Evolutionary conservation across 805 yeast genomes (phyloP).

Genomic region (Kazachstania viticola): DNA sequence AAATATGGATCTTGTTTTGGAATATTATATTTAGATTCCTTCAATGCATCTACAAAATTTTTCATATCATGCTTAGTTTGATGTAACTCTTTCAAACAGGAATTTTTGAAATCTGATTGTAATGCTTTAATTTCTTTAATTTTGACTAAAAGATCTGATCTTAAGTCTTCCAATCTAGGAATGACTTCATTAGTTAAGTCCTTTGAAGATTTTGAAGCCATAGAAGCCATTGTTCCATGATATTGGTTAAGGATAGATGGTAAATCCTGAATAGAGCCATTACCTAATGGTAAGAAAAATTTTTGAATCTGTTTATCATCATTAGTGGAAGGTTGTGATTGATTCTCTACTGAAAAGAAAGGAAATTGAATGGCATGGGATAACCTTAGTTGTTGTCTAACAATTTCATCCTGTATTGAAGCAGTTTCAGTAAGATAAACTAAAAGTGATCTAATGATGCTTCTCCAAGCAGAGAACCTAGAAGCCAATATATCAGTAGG

Average conservation of each 20-base stretch:
- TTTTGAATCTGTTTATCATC: slow-evolving; percentile 20
- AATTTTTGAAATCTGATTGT: slow-evolving; percentile 75
- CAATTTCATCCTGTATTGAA: slow-evolving; percentile 77
- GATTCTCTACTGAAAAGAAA: slow-evolving; percentile 22
- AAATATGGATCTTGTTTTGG: slow-evolving; percentile 70
- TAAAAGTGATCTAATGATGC: slow-evolving; percentile 60
- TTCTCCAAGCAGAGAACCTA: slow-evolving; percentile 80
- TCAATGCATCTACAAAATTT: slow-evolving; percentile 50
- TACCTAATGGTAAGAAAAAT: slow-evolving; percentile 67
- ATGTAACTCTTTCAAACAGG: slow-evolving; percentile 55
- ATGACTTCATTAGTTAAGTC: slow-evolving; percentile 51
- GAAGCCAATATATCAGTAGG: slow-evolving; percentile 84
- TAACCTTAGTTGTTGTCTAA: slow-evolving; percentile 69
- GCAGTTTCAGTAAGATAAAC: slow-evolving; percentile 70
- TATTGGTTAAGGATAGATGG: slow-evolving; percentile 60
- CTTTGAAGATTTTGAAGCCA: slow-evolving; percentile 46
- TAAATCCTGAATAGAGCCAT: slow-evolving; percentile 71
- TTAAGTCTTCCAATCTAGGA: slow-evolving; percentile 55
- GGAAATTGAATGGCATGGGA: slow-evolving; percentile 60
- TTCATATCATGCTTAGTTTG: slow-evolving; percentile 48
- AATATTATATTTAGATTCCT: slow-evolving; percentile 39
- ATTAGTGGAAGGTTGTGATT: slow-evolving; percentile 18
- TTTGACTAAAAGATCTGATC: slow-evolving; percentile 68
- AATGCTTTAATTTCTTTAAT: slow-evolving; percentile 78
- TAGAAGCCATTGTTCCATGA: slow-evolving; percentile 47